phyloP scores from a whole-genome alignment of 192 early-diverging fungal genomes.

The Dissophora ornata region DNA sequence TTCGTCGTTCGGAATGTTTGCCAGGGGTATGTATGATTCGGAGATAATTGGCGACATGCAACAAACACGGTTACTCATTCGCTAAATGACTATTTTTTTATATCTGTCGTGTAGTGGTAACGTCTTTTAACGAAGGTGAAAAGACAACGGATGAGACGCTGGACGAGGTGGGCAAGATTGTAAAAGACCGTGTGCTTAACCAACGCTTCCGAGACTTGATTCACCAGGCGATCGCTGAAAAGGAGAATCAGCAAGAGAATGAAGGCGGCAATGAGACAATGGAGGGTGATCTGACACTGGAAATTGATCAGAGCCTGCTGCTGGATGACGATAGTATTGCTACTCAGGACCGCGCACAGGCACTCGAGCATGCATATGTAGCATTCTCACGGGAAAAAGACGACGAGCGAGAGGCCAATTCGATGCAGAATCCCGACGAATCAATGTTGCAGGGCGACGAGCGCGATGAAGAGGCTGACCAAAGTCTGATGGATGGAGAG shows the following conservation, averaged over 20 bases:
- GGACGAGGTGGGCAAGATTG: conserved; percentile 43
- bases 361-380: background rate
- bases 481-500: conserved; percentile 1
- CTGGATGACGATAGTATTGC: conserved; percentile 8
- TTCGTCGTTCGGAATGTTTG: conserved; percentile 46
- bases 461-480: background rate
- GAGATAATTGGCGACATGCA: background rate
- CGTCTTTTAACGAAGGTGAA: conserved; percentile 48
- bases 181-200: conserved; percentile 31
- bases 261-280: conserved; percentile 23
- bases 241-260: conserved; percentile 34
- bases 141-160: conserved; percentile 50
- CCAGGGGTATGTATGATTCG: conserved; percentile 20
- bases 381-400: background rate
- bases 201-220: conserved; percentile 48
- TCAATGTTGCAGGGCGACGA: background rate
- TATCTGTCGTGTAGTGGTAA: conserved; percentile 27
- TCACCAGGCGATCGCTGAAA: conserved; percentile 46
- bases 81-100: background rate
- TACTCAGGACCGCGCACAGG: background rate
- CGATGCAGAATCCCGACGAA: background rate
- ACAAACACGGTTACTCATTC: no score
- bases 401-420: background rate
- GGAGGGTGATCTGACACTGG: conserved; percentile 38
- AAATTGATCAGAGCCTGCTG: conserved; percentile 39